These are phyloP conservation scores for Nicotiana noctiflora DNA, from an alignment of 257 asterid species.

Conservation along the genomic window DNA sequence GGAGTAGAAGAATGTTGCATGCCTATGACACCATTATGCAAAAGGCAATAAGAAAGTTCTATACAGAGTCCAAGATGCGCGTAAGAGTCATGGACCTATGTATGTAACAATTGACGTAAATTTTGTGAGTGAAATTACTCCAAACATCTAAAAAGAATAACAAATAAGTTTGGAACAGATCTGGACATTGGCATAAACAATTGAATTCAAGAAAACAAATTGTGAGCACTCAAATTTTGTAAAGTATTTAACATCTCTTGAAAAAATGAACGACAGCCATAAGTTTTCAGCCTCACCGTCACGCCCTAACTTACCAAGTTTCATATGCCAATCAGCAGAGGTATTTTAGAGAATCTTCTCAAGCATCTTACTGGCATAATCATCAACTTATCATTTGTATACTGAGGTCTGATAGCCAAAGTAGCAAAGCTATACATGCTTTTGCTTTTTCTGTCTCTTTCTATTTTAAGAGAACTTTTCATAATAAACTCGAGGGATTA, in stretches of 20 bases:
- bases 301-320: constrained; percentile 13
- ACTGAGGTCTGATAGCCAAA: constrained; percentile 15
- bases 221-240: background rate
- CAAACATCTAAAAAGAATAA: background rate
- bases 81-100: no score
- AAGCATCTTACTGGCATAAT: constrained; percentile 39
- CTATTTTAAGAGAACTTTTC: background rate
- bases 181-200: background rate
- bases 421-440: constrained; percentile 20
- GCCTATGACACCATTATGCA: background rate
- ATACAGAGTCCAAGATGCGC: no score
- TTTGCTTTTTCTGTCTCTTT: background rate
- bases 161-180: background rate
- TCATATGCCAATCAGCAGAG: constrained; percentile 46
- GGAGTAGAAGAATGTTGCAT: no score
- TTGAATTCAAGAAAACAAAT: background rate
- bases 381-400: constrained; percentile 26
- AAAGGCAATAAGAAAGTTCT: background rate
- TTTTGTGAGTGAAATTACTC: background rate
- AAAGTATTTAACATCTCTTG: background rate
- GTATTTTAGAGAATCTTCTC: constrained; percentile 3
- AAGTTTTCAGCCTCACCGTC: background rate
- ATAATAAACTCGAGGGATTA: constrained; percentile 11
- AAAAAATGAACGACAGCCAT: background rate
- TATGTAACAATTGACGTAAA: background rate